A percentile compares a stretch with the other conserved stretches of the same genome.
These are phyloP conservation scores for Pythium chondricola DNA, from an alignment of 352 stramenopile species.

Conservation along the genomic window DNA sequence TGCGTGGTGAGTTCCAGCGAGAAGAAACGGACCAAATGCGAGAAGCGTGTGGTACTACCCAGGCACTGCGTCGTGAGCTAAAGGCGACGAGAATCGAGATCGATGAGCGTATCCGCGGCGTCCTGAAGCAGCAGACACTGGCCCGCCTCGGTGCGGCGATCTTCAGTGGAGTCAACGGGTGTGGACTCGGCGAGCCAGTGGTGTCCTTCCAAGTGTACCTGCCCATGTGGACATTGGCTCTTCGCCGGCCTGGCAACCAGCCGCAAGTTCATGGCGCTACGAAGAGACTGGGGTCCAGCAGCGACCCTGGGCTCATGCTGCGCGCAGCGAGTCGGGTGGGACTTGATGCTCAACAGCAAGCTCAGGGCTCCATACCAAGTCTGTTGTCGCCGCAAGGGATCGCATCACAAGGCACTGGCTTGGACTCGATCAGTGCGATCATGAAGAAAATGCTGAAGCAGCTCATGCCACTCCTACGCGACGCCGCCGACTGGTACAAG, in stretches of 20 bases:
- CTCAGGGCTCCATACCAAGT: not conserved
- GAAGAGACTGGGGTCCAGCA: no score
- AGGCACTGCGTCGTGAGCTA: slow-evolving; percentile 21
- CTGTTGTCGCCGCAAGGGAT: no score
- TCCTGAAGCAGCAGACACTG: slow-evolving; percentile 13
- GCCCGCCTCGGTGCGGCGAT: slow-evolving; percentile 30
- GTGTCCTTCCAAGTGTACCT: slow-evolving; percentile 6
- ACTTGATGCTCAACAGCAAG: not conserved
- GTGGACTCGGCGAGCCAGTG: not conserved
- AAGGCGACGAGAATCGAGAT: slow-evolving; percentile 11
- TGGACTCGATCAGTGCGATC: slow-evolving; percentile 14
- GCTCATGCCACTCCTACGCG: slow-evolving; percentile 16
- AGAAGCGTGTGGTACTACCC: slow-evolving; percentile 16
- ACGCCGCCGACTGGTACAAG: slow-evolving; percentile 13
- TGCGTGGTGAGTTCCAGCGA: slow-evolving; percentile 37
- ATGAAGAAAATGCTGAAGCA: slow-evolving; percentile 16
- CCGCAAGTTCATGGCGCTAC: no score
- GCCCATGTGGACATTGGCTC: not conserved
- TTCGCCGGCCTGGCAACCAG: no score
- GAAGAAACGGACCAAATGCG: slow-evolving; percentile 30
- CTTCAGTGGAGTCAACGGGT: slow-evolving; percentile 37
- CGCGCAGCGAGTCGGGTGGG: not conserved
- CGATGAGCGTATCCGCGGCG: slow-evolving; percentile 6
- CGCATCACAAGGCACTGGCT: slow-evolving; percentile 2
- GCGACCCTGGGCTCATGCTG: not conserved